Base-by-base conservation (phyloP, 208 protist species). In the Acanthamoeba divionensis region DNA sequence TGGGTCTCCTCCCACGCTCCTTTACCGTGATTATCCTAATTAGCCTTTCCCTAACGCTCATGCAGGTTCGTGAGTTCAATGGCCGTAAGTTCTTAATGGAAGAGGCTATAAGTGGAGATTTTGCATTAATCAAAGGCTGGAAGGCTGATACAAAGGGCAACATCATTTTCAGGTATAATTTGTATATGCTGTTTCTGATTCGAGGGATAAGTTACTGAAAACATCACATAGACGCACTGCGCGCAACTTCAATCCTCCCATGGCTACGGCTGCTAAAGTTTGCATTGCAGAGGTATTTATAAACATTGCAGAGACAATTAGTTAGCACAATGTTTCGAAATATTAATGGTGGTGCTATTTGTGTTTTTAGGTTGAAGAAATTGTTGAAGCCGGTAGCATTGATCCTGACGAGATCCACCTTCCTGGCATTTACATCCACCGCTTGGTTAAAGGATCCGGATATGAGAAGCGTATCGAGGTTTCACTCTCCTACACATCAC, bases 361-460 rank as follows among this genome's bases (percentile, higher is more conserved):
- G 80, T 85, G 18, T 21, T 15, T 69, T 88, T 45, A 90, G 92
- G 97, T 98, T 10, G 98, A 99, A 94, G 94, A 98, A 79, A 92
- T 99, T 29, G 97, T 99, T 9, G 95, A 98, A 90, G 93, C 94
- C 38, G 98, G 97, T 48, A 91, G 96, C 90, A 92, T 99, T 36
- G 90, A 97, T 87, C 97, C 98, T 29, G 95, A 98, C 52, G 93
- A 98, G 52, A 95, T 99, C 69, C 97, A 99, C 90, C 85, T 99
- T 6, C 97, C 98, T 15, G 97, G 97, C 52, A 95, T 98, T 60
- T 99, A 98, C 83, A 97, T 99, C 15, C 69, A 98, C 77, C 94
- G 97, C 50, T 86, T 99, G 18, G 93, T 99, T 57, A 89, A 96
- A 36, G 79, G 69, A 90, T 52, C 31, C n/a, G 29, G 50, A 2